Percentiles rank a stretch among this genome's conserved stretches.
phyloP scores from a whole-genome alignment of 2,329 filamentous ascomycete species.

The Teratosphaeria zuluensis region DNA sequence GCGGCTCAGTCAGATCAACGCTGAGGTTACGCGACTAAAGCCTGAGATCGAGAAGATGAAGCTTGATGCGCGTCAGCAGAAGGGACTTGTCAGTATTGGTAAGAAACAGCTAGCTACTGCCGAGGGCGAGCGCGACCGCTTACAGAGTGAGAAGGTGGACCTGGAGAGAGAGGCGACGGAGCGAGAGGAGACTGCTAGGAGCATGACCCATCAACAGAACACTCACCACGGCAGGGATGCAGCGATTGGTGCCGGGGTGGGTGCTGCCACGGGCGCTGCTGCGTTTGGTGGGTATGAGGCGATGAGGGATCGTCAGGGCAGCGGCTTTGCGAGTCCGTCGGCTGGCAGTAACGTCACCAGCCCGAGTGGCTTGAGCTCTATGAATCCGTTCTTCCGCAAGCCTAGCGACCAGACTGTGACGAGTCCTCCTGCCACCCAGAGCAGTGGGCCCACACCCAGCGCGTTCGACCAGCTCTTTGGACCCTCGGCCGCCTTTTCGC shows the following conservation, averaged over 20 bases:
- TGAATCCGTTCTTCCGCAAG: conserved; percentile 88
- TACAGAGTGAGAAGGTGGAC: conserved; percentile 68
- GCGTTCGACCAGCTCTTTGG: conserved; percentile 29
- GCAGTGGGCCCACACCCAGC: conserved; percentile 23
- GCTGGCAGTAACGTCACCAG: conserved; percentile 13
- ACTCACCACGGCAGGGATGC: conserved; percentile 5
- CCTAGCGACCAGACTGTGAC: conserved; percentile 24
- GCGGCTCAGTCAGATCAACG: conserved; percentile 72
- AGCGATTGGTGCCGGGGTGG: conserved; percentile 5
- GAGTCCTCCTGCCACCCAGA: conserved; percentile 8
- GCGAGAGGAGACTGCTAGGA: conserved; percentile 11
- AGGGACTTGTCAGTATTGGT: conserved; percentile 93
- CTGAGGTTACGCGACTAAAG: conserved; percentile 72
- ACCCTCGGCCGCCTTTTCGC: conserved; percentile 34
- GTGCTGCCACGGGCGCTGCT: conserved; percentile 5
- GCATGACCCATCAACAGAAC: conserved; percentile 5
- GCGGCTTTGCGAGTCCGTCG: conserved; percentile 4
- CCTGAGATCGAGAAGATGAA: conserved; percentile 89
- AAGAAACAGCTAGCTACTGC: conserved; percentile 92
- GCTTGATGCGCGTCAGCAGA: conserved; percentile 86
- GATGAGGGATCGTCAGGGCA: not conserved
- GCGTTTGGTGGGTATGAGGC: conserved; percentile 8
- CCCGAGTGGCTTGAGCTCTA: conserved; percentile 40
- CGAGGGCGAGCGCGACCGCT: conserved; percentile 78
- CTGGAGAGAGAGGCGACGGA: conserved; percentile 46